Evolutionary conservation across 2,329 filamentous ascomycete genomes (phyloP).

Genomic region (Penicillium sp.): DNA sequence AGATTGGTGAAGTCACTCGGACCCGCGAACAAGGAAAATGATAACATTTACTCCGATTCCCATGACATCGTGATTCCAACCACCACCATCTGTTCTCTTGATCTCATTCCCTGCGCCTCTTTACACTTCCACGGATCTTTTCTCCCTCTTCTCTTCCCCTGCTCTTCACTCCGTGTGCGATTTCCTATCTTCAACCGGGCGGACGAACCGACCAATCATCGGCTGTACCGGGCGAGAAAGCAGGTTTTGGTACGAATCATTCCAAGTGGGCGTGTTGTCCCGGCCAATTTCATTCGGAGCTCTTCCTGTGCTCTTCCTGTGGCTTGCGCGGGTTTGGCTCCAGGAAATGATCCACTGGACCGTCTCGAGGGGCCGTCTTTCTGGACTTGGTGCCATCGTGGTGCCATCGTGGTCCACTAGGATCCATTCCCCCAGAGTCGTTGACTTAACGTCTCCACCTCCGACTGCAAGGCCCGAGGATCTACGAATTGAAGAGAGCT

Average conservation of each 20-base stretch:
- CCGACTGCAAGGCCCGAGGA: background rate
- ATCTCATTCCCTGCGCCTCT: background rate
- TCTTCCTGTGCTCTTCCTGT: too few species aligned
- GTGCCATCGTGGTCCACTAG: too few species aligned
- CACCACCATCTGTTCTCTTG: background rate
- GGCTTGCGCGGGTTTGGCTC: too few species aligned
- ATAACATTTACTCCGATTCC: too few species aligned
- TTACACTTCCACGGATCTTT: background rate
- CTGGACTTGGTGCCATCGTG: too few species aligned
- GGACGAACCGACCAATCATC: conserved; percentile 21
- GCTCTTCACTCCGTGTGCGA: background rate
- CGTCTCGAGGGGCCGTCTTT: too few species aligned
- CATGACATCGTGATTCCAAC: too few species aligned
- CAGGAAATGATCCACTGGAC: too few species aligned
- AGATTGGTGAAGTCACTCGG: background rate
- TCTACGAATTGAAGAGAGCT: too few species aligned
- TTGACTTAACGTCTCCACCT: conserved; percentile 2
- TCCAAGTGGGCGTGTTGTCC: too few species aligned
- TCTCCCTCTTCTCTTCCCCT: background rate
- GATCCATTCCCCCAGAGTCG: conserved; percentile 1
- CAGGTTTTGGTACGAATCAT: conserved; percentile 26
- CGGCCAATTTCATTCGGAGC: too few species aligned
- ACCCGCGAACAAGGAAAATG: conserved; percentile 3
- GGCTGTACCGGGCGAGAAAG: conserved; percentile 8
- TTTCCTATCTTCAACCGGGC: conserved; percentile 16